A percentile compares a stretch with the other conserved stretches of the same genome.
phyloP scores from a whole-genome alignment of 2,329 filamentous ascomycete species.

The Cytospora leucostoma region DNA sequence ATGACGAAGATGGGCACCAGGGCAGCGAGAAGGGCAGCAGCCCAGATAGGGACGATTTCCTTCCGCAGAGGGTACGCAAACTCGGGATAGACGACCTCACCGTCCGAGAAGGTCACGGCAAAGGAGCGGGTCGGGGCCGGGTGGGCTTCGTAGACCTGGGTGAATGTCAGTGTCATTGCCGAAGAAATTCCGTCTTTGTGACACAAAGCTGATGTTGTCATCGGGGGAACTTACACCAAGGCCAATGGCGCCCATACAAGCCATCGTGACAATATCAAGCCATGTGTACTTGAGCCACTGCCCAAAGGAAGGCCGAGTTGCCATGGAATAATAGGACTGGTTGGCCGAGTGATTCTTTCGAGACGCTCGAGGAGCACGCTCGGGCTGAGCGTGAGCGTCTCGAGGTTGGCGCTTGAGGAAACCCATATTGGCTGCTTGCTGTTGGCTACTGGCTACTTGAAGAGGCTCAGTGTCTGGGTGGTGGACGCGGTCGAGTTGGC shows the following conservation, averaged over 20 bases:
- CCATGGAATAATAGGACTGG: constrained; percentile 33
- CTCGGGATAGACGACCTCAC: constrained; percentile 68
- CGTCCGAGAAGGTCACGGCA: constrained; percentile 65
- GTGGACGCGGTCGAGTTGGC: background rate
- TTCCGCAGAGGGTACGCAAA: constrained; percentile 71
- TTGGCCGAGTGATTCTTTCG: constrained; percentile 9
- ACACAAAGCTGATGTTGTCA: background rate
- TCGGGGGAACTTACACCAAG: constrained; percentile 57
- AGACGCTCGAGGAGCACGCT: background rate
- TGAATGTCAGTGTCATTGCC: background rate
- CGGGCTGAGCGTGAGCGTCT: constrained; percentile 22
- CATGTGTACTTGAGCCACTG: constrained; percentile 70
- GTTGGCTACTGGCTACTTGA: background rate
- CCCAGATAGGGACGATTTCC: constrained; percentile 72
- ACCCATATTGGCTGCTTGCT: constrained; percentile 30
- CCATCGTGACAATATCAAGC: constrained; percentile 70
- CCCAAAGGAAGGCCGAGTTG: constrained; percentile 48
- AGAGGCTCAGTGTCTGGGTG: background rate
- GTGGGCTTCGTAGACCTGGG: constrained; percentile 61
- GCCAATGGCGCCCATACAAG: constrained; percentile 63
- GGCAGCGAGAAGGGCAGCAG: constrained; percentile 65
- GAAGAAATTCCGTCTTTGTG: background rate
- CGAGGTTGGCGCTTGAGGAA: constrained; percentile 33
- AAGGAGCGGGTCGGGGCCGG: constrained; percentile 71
- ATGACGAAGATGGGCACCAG: constrained; percentile 68